Base-by-base conservation (phyloP, 2,329 filamentous ascomycete genomes). In the Exophiala bonariae region DNA sequence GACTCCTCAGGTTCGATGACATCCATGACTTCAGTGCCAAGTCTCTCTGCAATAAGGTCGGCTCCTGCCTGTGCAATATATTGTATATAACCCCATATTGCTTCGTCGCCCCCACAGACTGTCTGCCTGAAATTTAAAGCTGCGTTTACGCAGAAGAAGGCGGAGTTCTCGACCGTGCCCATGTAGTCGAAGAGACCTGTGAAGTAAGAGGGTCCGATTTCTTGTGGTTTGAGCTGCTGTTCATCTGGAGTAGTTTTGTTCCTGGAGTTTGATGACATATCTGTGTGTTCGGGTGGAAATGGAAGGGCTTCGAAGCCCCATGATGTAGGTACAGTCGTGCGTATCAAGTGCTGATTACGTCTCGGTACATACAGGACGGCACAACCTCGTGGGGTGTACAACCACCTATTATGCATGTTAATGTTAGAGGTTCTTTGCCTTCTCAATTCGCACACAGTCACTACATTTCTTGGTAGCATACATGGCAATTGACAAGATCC, bases 331-430 rank as follows among this genome's bases (percentile, higher is more conserved):
- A n/a, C n/a, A n/a, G n/a, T n/a, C n/a, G n/a, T n/a, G n/a, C n/a
- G n/a, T n/a, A n/a, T n/a, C n/a, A n/a, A n/a, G n/a, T n/a, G n/a
- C n/a, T n/a, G n/a, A n/a, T n/a, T n/a, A n/a, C n/a, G n/a, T n/a
- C n/a, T n/a, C n/a, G n/a, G n/a, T n/a, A n/a, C n/a, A n/a, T n/a
- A n/a, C n/a, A n/a, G n/a, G n/a, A n/a, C n/a, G n/a, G n/a, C 89
- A 61, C 85, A 89, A 11, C 83, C 85, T 17, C 90, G 82, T 1
- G 91, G 91, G 0, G 81, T 79, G 60, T 81, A 83, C 5, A 96
- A 80, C 91, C 91, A 96, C 72, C 22, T 32, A 33, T 34, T 41
- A 10, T 34, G 39, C 28, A n/a, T n/a, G n/a, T n/a, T n/a, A n/a
- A n/a, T n/a, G n/a, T n/a, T n/a, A n/a, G n/a, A n/a, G n/a, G n/a